Evolutionary conservation across 768 basidiomycete genomes (phyloP).

Genomic region (Mycena maculata): DNA sequence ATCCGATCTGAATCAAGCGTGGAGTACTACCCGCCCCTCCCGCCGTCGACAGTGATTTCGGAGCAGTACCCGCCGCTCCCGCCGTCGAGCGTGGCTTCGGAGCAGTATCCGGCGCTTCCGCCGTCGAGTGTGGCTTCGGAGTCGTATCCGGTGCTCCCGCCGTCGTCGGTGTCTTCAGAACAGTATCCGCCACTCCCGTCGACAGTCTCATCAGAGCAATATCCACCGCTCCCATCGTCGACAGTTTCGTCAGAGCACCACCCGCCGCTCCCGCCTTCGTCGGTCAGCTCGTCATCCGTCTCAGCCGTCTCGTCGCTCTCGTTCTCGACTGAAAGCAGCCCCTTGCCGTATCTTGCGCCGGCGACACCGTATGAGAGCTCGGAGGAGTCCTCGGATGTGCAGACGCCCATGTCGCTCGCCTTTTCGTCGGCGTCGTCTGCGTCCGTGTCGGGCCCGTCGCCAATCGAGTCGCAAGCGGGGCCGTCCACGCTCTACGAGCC

Average conservation of each 20-base stretch:
- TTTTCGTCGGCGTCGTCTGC: slow-evolving; percentile 42
- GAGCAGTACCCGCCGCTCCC: slow-evolving; percentile 48
- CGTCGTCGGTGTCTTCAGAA: slow-evolving; percentile 36
- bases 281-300: slow-evolving; percentile 7
- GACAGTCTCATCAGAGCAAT: slow-evolving; percentile 33
- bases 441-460: slow-evolving; percentile 48
- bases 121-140: slow-evolving; percentile 36
- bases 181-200: slow-evolving; percentile 36
- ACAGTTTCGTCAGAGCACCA: slow-evolving; percentile 25
- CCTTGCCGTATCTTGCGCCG: slow-evolving; percentile 25
- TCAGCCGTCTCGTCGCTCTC: slow-evolving; percentile 24
- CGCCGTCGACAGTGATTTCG: slow-evolving; percentile 43
- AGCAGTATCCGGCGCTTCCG: slow-evolving; percentile 37
- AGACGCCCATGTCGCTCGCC: slow-evolving; percentile 46
- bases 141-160: slow-evolving; percentile 41
- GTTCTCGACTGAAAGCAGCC: slow-evolving; percentile 23
- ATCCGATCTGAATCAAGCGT: slow-evolving; percentile 24
- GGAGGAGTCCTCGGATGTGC: slow-evolving; percentile 35
- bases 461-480: slow-evolving; percentile 31
- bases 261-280: slow-evolving; percentile 30
- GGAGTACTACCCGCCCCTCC: slow-evolving; percentile 54
- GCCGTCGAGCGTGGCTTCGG: slow-evolving; percentile 42
- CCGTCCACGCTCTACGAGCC: slow-evolving; percentile 17
- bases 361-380: slow-evolving; percentile 23
- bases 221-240: slow-evolving; percentile 33